Evolutionary conservation across 2,329 filamentous ascomycete genomes (phyloP), one percentile per base, ranked within the genome.

Genomic region (Massarina eburnea): DNA sequence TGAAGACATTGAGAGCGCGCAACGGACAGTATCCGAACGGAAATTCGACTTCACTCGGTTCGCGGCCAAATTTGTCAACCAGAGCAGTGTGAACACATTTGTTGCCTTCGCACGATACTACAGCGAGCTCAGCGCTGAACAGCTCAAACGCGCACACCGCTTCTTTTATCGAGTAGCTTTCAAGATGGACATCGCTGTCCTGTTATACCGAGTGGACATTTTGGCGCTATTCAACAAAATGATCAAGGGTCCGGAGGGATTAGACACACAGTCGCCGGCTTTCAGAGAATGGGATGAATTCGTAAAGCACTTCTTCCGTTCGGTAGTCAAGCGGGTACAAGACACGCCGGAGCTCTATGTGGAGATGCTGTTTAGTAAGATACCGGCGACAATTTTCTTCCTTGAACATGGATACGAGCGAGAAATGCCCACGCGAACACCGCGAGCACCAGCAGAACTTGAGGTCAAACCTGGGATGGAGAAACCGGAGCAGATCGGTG

Each of bases 111-210:
- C 85, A 1, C 81, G 79, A 37, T 92, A 84, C 71, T 96, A 95
- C 71, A 80, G 78, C 32, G 94, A 99, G 54, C 78, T 99, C 9
- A 81, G 84, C 41, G 77, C 84, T 2, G 78, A 84, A 29, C 94
- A 99, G 66, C 76, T 97, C 29, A 97, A 97, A 73, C 84, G 94
- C 5, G 86, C 86, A 10, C 94, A 97, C 72, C 86, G 94, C 6
- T 99, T 92, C 69, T 91, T 99, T 62, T 95, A 97, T 63, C 86
- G 92, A 0, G 79, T 95, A 9, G 91, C 91, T 0, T 97, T 97
- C 76, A 99, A 97, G 72, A 88, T 95, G 69, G 89, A 96, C 37
- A 85, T 94, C 75, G 85, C 85, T 45, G 85, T 96, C 18, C 82
- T 96, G 73, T 78, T 99, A 1, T 97, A 91, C 71, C 84, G 92